Conservation (phyloP, 2,329 filamentous ascomycete species). For the Pseudogymnoascus sp. region DNA sequence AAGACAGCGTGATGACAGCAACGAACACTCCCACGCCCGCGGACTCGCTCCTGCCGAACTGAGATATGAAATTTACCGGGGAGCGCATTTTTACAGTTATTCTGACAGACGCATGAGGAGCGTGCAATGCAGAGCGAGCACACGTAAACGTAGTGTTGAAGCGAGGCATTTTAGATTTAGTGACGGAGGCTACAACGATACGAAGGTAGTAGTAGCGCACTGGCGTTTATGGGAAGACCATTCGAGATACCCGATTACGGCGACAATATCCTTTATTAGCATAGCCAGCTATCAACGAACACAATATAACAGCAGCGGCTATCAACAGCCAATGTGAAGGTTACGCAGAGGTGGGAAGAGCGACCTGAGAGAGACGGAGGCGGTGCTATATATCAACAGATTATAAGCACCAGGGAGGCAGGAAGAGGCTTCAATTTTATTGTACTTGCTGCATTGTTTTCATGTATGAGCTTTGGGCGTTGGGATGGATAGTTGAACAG, state of each 20-base stretch:
- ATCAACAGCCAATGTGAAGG: background rate
- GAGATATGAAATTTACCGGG: background rate
- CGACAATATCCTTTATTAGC: background rate
- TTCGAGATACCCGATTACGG: conserved; percentile 8
- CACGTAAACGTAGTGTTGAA: background rate
- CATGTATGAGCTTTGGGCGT: background rate
- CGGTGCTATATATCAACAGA: background rate
- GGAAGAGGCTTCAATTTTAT: background rate
- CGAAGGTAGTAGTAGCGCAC: background rate
- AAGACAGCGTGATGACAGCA: conserved; percentile 1
- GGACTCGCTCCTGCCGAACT: background rate
- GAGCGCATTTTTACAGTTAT: background rate
- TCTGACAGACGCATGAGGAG: background rate
- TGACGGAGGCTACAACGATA: background rate
- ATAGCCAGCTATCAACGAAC: background rate
- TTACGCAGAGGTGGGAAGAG: background rate
- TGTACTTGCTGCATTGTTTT: conserved; percentile 4
- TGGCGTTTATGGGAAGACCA: background rate
- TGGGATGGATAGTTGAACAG: conserved; percentile 6
- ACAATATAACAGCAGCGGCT: background rate
- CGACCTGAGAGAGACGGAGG: background rate
- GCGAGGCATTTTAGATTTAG: background rate
- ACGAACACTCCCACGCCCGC: background rate
- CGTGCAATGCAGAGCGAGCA: background rate
- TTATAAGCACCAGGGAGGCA: background rate